A percentile compares a stretch with the other conserved stretches of the same genome.
Evolutionary conservation across 305 asterid genomes (phyloP).

Genomic region (Fraxinus ornus): DNA sequence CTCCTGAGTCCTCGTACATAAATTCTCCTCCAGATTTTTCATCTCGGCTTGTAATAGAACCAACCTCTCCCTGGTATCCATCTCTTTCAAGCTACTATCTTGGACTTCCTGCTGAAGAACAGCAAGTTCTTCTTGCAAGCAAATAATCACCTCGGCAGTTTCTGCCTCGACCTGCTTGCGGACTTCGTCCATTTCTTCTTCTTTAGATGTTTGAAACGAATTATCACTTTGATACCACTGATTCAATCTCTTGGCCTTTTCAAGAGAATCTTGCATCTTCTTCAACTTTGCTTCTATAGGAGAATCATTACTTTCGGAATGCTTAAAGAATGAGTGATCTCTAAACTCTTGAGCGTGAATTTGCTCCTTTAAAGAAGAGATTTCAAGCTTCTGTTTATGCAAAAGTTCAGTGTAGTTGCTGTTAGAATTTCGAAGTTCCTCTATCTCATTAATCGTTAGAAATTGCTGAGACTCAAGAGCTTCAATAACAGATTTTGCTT

Average conservation of each 20-base stretch:
- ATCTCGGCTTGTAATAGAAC: slow-evolving; percentile 43
- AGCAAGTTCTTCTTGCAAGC: slow-evolving; percentile 90
- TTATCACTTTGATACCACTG: slow-evolving; percentile 58
- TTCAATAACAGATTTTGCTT: slow-evolving; percentile 63
- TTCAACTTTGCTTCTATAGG: slow-evolving; percentile 68
- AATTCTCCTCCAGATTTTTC: slow-evolving; percentile 49
- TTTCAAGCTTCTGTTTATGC: slow-evolving; percentile 58
- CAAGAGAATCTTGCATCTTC: slow-evolving; percentile 87
- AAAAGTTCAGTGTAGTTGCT: slow-evolving; percentile 42
- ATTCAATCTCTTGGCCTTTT: slow-evolving; percentile 76
- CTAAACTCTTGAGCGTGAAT: slow-evolving; percentile 36
- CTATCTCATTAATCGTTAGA: slow-evolving; percentile 64
- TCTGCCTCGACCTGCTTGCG: slow-evolving; percentile 95
- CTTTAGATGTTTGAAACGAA: slow-evolving; percentile 57
- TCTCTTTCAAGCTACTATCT: slow-evolving; percentile 61
- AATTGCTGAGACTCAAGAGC: slow-evolving; percentile 91
- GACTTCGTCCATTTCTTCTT: slow-evolving; percentile 77
- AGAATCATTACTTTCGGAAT: slow-evolving; percentile 47
- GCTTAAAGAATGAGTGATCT: slow-evolving; percentile 42
- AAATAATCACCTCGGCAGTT: slow-evolving; percentile 96
- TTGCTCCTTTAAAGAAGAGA: slow-evolving; percentile 52
- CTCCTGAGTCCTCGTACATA: slow-evolving; percentile 42
- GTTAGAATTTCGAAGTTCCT: slow-evolving; percentile 59
- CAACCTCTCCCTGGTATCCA: slow-evolving; percentile 53
- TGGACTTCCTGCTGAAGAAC: slow-evolving; percentile 78